Evolutionary conservation across 768 basidiomycete genomes (phyloP).

Genomic region (Pisolithus sp.): DNA sequence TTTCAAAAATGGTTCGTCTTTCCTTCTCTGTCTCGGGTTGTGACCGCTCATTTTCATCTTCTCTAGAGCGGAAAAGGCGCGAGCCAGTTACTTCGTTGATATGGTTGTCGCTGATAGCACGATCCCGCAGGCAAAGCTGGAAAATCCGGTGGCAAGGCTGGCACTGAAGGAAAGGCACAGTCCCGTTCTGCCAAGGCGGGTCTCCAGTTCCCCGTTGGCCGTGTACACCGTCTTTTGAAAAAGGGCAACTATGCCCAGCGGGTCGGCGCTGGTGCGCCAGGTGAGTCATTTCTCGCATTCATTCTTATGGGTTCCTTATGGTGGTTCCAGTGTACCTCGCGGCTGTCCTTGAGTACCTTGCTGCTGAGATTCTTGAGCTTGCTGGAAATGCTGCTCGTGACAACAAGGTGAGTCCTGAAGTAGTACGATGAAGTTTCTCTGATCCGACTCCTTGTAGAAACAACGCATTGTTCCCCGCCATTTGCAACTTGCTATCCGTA

Average conservation of each 20-base stretch:
- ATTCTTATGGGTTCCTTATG: not conserved
- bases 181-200: constrained; percentile 72
- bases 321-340: constrained; percentile 68
- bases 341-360: constrained; percentile 86
- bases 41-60: constrained; percentile 1
- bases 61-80: constrained; percentile 29
- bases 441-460: constrained; percentile 41
- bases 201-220: constrained; percentile 85
- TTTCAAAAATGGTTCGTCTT: constrained; percentile 21
- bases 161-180: constrained; percentile 47
- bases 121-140: constrained; percentile 30
- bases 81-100: not conserved
- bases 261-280: constrained; percentile 85
- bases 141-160: constrained; percentile 47
- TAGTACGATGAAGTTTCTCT: not conserved
- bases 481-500: constrained; percentile 86
- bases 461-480: constrained; percentile 93
- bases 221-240: constrained; percentile 86
- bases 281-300: constrained; percentile 28
- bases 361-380: constrained; percentile 89
- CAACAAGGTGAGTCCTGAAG: constrained; percentile 21
- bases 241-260: constrained; percentile 84
- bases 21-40: not conserved
- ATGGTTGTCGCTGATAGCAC: not conserved
- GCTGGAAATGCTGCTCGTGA: constrained; percentile 70